Evolutionary conservation across 345 rosid species (phyloP).

Genomic region (Iberis pinnata): DNA sequence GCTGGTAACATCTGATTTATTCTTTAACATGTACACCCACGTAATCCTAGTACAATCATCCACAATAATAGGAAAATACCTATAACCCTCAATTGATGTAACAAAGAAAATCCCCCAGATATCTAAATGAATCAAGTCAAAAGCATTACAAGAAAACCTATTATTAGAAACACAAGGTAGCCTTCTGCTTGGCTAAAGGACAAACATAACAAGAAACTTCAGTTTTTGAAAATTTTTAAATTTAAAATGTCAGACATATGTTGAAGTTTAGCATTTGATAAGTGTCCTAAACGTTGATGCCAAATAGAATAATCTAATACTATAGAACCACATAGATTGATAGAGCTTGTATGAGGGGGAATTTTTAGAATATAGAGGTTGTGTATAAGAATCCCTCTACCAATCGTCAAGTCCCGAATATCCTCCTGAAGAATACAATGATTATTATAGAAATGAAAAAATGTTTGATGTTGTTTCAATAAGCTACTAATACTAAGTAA

Average conservation of each 20-base stretch:
- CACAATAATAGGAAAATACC: not conserved
- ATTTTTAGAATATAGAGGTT: not conserved
- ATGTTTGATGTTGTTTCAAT: not conserved
- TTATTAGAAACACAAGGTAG: not conserved
- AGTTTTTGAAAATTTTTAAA: not conserved
- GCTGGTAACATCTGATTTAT: not conserved
- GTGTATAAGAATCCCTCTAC: not conserved
- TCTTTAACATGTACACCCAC: not conserved
- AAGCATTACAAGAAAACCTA: not conserved
- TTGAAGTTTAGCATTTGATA: not conserved
- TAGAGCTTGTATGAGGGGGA: not conserved
- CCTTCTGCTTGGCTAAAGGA: not conserved
- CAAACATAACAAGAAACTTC: not conserved
- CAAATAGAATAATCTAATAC: not conserved
- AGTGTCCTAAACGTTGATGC: not conserved
- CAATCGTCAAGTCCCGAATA: not conserved
- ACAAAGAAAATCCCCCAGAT: no score
- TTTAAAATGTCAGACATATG: not conserved
- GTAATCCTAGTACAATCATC: not conserved
- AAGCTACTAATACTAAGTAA: not conserved
- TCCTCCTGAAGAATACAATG: not conserved
- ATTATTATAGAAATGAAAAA: not conserved
- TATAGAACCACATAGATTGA: not conserved
- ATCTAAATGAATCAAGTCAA: not conserved
- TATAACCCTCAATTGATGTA: not conserved